These are phyloP conservation scores for Blastomyces percursus DNA, from an alignment of 2,329 filamentous ascomycete genomes.

Conservation along the genomic window DNA sequence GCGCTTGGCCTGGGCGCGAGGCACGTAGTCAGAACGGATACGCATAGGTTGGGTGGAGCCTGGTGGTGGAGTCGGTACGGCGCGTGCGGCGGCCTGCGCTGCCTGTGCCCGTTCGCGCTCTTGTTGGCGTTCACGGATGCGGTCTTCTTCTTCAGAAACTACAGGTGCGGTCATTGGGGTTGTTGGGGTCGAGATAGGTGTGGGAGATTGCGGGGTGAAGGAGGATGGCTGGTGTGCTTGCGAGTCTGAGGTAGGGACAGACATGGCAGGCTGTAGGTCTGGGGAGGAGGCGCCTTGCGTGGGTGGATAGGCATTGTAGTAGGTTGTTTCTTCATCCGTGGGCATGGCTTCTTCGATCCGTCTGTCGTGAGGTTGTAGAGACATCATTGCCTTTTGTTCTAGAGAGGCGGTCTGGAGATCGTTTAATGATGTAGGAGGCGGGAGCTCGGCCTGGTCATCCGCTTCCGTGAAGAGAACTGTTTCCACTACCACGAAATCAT, in stretches of 20 bases:
- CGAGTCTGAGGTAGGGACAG: constrained; percentile 20
- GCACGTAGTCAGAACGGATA: constrained; percentile 87
- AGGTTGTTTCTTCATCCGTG: constrained; percentile 50
- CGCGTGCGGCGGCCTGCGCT: constrained; percentile 65
- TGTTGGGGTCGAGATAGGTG: constrained; percentile 30
- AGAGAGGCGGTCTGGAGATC: constrained; percentile 90
- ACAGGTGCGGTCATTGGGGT: constrained; percentile 25
- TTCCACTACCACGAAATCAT: constrained; percentile 92
- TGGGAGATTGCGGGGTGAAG: constrained; percentile 20
- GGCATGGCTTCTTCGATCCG: constrained; percentile 95
- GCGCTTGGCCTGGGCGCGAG: constrained; percentile 62
- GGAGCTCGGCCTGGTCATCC: constrained; percentile 76
- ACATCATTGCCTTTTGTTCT: constrained; percentile 87
- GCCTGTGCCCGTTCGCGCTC: constrained; percentile 57
- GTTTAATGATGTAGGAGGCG: constrained; percentile 76
- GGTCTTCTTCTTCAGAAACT: constrained; percentile 42
- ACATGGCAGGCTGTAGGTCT: constrained; percentile 19
- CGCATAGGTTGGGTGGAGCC: constrained; percentile 53
- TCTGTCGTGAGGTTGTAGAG: constrained; percentile 61
- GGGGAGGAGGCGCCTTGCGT: constrained; percentile 23
- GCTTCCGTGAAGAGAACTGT: constrained; percentile 84
- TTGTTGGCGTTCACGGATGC: constrained; percentile 47
- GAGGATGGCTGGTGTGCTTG: constrained; percentile 19
- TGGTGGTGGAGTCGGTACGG: constrained; percentile 39
- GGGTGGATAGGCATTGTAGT: constrained; percentile 42